Evolutionary conservation across 2,329 filamentous ascomycete species (phyloP).

Genomic region (Colletotrichum tofieldiae): DNA sequence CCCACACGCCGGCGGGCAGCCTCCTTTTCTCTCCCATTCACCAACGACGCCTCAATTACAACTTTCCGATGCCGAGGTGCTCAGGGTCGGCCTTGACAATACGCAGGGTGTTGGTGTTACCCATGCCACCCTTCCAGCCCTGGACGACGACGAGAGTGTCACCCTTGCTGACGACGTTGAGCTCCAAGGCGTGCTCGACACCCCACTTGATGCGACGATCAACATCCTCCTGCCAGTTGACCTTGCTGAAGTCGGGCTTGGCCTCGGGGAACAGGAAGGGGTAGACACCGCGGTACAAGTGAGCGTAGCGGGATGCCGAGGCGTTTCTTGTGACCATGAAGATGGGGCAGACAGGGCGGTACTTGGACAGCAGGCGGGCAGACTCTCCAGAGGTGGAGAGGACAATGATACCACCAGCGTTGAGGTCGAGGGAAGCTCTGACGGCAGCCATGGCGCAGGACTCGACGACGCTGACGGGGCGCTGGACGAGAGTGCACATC

Average conservation of each 20-base stretch:
- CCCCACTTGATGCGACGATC: slow-evolving; percentile 98
- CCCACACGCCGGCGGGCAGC: slow-evolving; percentile 34
- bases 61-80: slow-evolving; percentile 70
- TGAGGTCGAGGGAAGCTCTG: slow-evolving; percentile 94
- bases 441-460: slow-evolving; percentile 98
- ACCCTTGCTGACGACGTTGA: slow-evolving; percentile 80
- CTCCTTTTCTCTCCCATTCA: slow-evolving; percentile 17
- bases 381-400: slow-evolving; percentile 96
- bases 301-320: slow-evolving; percentile 88
- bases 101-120: slow-evolving; percentile 87
- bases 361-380: slow-evolving; percentile 96
- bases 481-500: slow-evolving; percentile 85
- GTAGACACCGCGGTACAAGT: slow-evolving; percentile 98
- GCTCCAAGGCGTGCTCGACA: slow-evolving; percentile 87
- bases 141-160: slow-evolving; percentile 88
- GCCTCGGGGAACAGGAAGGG: slow-evolving; percentile 94
- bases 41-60: slow-evolving; percentile 43
- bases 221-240: slow-evolving; percentile 99
- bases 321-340: slow-evolving; percentile 97
- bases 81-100: slow-evolving; percentile 74
- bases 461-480: slow-evolving; percentile 90
- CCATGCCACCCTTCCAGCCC: slow-evolving; percentile 93
- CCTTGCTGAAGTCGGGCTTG: slow-evolving; percentile 94
- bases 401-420: slow-evolving; percentile 95
- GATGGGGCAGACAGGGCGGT: slow-evolving; percentile 98